Evolutionary conservation across 371 early-diverging fungal genomes (phyloP).

Genomic region (Dinochytrium kinnereticum): DNA sequence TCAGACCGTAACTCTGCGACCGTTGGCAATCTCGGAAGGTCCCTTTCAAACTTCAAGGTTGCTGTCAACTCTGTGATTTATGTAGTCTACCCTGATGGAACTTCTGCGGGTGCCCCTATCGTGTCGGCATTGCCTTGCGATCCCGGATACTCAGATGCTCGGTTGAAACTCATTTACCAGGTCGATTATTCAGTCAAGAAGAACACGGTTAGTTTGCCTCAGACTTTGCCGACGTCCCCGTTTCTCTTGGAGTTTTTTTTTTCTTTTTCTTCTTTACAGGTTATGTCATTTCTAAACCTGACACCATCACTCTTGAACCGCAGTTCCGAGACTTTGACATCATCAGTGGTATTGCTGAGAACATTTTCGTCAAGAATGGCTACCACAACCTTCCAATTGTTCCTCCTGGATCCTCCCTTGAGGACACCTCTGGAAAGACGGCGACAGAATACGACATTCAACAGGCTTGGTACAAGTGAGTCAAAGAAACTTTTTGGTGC

Average conservation of each 20-base stretch:
- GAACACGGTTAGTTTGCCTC: slow-evolving; percentile 8
- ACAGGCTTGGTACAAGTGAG: slow-evolving; percentile 31
- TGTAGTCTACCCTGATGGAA: slow-evolving; percentile 15
- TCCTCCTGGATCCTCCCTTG: slow-evolving; percentile 27
- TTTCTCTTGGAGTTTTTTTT: too few relatives aligned
- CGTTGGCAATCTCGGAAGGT: not conserved
- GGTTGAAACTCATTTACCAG: not conserved
- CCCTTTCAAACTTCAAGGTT: slow-evolving; percentile 1
- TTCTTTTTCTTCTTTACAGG: too few relatives aligned
- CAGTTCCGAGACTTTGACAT: slow-evolving; percentile 23
- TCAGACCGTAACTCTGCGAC: slow-evolving; percentile 5
- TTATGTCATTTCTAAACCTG: not conserved
- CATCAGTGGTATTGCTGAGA: not conserved
- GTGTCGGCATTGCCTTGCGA: not conserved
- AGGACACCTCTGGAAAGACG: not conserved
- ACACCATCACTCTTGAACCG: too few relatives aligned
- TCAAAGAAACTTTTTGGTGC: not conserved
- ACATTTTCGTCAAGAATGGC: slow-evolving; percentile 4
- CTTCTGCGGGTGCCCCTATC: slow-evolving; percentile 17
- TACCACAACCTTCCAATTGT: slow-evolving; percentile 32
- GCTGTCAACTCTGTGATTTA: slow-evolving; percentile 6
- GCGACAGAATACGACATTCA: slow-evolving; percentile 18
- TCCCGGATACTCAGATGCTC: slow-evolving; percentile 16
- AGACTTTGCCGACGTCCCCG: too few relatives aligned
- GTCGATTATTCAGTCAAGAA: not conserved